Evolutionary conservation across 208 protist genomes (phyloP), one percentile per base, ranked within the genome.

Genomic region (Trypanosomatidae sp.): DNA sequence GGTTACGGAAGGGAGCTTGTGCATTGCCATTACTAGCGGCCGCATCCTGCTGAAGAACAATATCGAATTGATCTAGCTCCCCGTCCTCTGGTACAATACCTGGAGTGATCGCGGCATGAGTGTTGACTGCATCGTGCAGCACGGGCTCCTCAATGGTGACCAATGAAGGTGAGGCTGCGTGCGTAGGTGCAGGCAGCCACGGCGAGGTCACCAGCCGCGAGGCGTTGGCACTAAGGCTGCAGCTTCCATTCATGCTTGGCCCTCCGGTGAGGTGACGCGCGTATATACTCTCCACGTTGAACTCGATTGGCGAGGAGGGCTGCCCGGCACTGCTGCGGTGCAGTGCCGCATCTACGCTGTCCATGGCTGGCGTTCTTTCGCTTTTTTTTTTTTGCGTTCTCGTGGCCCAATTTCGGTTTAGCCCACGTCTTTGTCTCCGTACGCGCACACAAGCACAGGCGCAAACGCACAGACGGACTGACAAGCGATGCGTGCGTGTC

Each of bases 31-130:
- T 84, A 68, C 46, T 64, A 36, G 81, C 77, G 2, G 53, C 71
- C 1, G 82, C 68, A 53, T 90, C 82, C 33, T 80, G 76, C 76
- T 91, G 84, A 8, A 91, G 82, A 44, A 88, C 87, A 43, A 91
- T 87, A 43, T 91, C 87, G 58, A 91, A 91, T 76, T 89, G 87
- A 67, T 91, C 87, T 30, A 91, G 65, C 58, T 91, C 83, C 50
- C 76, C 73, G 28, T 80, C 77, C 22, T 74, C 76, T 25, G 74
- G 69, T 33, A 49, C 47, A 44, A 58, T 53, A n/a, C 59, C 53
- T 13, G 62, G n/a, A 12, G 47, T 64, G 19, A 59, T 39, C 13
- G 56, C 73, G 15, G 44, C 66, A 59, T 50, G 55, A 25, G 43
- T 56, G 44, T 44, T 49, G 67, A 10, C 49, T 58, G 53, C 33